phyloP scores from a whole-genome alignment of 192 early-diverging fungal genomes.

The Coemansia asiatica region DNA sequence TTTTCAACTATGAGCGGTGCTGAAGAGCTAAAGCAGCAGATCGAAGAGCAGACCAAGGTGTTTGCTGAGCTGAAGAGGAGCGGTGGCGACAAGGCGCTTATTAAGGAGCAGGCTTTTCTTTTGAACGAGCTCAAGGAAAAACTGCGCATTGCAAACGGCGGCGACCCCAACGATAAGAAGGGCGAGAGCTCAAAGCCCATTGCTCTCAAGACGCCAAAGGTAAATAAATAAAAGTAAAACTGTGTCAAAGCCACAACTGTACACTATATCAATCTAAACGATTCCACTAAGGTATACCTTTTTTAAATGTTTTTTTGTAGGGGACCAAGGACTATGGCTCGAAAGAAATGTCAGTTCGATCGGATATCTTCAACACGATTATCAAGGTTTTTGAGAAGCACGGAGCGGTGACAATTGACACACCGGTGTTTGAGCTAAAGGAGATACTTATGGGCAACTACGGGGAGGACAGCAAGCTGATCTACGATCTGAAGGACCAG shows the following conservation, averaged over 20 bases:
- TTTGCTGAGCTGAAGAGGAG: slow-evolving; percentile 63
- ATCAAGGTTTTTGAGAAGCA: slow-evolving; percentile 88
- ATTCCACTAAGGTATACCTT: no score
- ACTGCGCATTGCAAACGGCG: slow-evolving; percentile 47
- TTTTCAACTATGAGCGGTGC: slow-evolving; percentile 20
- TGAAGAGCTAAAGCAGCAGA: slow-evolving; percentile 45
- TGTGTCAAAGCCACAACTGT: not conserved
- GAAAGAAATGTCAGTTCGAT: slow-evolving; percentile 96
- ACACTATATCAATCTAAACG: slow-evolving; percentile 14
- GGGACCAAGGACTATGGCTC: slow-evolving; percentile 94
- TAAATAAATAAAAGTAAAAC: slow-evolving; percentile 12
- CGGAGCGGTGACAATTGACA: slow-evolving; percentile 97
- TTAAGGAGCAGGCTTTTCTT: slow-evolving; percentile 61
- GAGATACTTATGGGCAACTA: slow-evolving; percentile 97
- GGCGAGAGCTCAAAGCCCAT: slow-evolving; percentile 50
- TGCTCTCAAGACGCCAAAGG: slow-evolving; percentile 76
- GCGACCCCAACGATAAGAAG: slow-evolving; percentile 26
- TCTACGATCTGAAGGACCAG: slow-evolving; percentile 96
- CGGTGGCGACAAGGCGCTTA: slow-evolving; percentile 59
- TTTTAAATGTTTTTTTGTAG: slow-evolving; percentile 37
- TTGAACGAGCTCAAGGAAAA: slow-evolving; percentile 66
- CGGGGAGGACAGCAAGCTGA: slow-evolving; percentile 97
- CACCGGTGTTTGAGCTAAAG: slow-evolving; percentile 97
- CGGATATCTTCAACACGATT: slow-evolving; percentile 88
- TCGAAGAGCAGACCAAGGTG: slow-evolving; percentile 61